Conservation (phyloP, 345 rosid species). For the Citrus glauca region DNA sequence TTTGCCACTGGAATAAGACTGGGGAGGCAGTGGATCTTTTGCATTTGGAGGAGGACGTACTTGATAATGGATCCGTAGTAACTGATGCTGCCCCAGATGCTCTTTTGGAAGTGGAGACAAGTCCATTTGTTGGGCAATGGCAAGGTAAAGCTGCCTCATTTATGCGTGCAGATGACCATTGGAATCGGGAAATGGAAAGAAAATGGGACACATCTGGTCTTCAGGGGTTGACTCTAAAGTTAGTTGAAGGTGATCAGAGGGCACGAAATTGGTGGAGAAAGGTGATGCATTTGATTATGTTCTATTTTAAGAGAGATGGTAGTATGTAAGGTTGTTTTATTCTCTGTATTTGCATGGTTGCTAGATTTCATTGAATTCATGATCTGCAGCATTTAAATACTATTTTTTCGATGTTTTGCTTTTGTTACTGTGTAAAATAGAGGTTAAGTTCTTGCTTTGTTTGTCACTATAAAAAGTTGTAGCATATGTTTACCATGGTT, state of each 20-base stretch:
- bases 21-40: conserved; percentile 47
- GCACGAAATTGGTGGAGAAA: conserved; percentile 93
- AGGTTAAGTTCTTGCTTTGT: background rate
- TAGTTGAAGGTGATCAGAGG: conserved; percentile 78
- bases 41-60: conserved; percentile 31
- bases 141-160: conserved; percentile 74
- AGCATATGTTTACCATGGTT: background rate
- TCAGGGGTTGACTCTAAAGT: conserved; percentile 57
- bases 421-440: background rate
- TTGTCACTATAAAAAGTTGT: background rate
- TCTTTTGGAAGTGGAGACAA: conserved; percentile 38
- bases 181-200: conserved; percentile 46
- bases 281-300: conserved; percentile 38
- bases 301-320: background rate
- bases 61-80: conserved; percentile 30
- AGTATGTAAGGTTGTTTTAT: background rate
- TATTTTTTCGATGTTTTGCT: background rate
- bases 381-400: background rate
- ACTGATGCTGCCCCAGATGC: conserved; percentile 25
- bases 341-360: background rate
- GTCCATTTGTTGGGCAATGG: conserved; percentile 89
- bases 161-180: conserved; percentile 83
- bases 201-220: conserved; percentile 80
- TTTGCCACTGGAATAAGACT: conserved; percentile 73
- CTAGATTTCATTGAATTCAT: background rate